A percentile compares a stretch with the other conserved stretches of the same genome.
Evolutionary conservation across 345 rosid species (phyloP).

Genomic region (Salix dunnii): DNA sequence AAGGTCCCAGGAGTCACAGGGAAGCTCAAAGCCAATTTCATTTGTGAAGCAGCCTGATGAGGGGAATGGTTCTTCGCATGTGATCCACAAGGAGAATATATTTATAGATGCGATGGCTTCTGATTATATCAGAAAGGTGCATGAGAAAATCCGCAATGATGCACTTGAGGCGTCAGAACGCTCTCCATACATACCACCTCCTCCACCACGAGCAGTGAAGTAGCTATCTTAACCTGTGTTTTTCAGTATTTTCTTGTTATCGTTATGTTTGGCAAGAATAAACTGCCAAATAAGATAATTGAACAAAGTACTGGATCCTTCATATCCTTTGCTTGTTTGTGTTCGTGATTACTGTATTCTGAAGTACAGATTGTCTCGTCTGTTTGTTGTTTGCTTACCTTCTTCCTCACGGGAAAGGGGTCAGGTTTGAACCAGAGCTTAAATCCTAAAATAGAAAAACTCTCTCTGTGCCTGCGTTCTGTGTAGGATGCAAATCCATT

Average conservation of each 20-base stretch:
- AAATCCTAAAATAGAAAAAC: neutral
- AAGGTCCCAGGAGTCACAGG: constrained; percentile 26
- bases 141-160: constrained; percentile 34
- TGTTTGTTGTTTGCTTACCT: neutral
- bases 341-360: neutral
- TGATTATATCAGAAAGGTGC: constrained; percentile 43
- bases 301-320: neutral
- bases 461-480: neutral
- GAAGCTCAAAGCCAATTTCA: constrained; percentile 25
- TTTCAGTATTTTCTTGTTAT: neutral
- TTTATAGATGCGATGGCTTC: constrained; percentile 31
- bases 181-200: constrained; percentile 24
- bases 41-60: constrained; percentile 38
- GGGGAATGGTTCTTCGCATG: constrained; percentile 16
- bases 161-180: constrained; percentile 8
- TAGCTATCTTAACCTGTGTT: neutral
- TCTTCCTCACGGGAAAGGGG: neutral
- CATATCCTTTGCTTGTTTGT: constrained; percentile 1
- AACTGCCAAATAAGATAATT: neutral
- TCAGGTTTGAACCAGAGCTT: neutral
- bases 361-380: neutral
- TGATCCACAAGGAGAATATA: constrained; percentile 16
- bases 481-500: neutral
- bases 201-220: constrained; percentile 31
- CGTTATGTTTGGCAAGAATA: neutral